Evolutionary conservation across 805 yeast genomes (phyloP), one percentile per base, ranked within the genome.

Genomic region (Jamesozyma piceae): DNA sequence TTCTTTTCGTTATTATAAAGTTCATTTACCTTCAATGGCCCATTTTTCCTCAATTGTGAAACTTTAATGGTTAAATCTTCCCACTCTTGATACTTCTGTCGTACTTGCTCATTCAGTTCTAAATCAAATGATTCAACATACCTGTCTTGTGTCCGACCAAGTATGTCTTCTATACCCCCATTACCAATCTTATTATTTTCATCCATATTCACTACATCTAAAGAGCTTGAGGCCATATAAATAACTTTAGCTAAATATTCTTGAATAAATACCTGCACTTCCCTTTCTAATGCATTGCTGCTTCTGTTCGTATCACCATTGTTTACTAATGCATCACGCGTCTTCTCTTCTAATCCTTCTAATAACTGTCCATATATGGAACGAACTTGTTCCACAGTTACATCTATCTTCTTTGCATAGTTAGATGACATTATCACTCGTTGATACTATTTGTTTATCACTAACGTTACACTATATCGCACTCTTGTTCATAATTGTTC

Each of bases 41-140:
- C 65, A 17, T 68, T 68, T 39, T 75, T 67, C 39, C 92, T 64
- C 42, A 80, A 58, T 19, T 67, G 65, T 0, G 85, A 73, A 15
- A 80, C 72, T 43, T 67, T 71, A 1, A 77, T 71, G 0, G 86
- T 76, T 46, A 74, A 75, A 38, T 69, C 72, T 49, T 85, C 94
- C 44, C 83, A 79, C 31, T 72, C 68, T 38, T 70, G 69, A 47
- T 82, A 74, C 38, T 75, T 51, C 38, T 70, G 66, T 37, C 90
- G 66, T 24, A 84, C 71, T 43, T 68, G 58, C 44, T 74, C 78
- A 57, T 82, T 80, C 45, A 82, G 60, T 17, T 72, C 78, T 32
- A 72, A 62, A 54, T 85, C 90, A 58, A 81, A 82, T 1, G 89
- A 87, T 55, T 81, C 92, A 8, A 77, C 70, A 44, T 72, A 53